Base-by-base conservation (phyloP, 345 rosid genomes). In the Noccaea bulbosa region DNA sequence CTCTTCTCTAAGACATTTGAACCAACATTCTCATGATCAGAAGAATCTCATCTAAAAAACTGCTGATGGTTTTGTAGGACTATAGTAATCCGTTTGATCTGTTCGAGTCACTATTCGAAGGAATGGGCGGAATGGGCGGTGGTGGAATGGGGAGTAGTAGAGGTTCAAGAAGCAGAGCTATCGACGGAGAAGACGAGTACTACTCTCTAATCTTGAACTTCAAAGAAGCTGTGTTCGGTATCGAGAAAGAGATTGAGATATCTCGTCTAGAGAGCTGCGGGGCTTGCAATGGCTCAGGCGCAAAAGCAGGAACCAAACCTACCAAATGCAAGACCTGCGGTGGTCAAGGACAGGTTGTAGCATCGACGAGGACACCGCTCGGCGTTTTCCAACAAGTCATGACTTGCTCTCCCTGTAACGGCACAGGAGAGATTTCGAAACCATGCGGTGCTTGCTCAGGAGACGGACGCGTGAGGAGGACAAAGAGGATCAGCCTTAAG, bases 311-410 rank as follows among this genome's bases (percentile, higher is more conserved):
- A 70, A 91, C 97, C 49, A 81, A 77, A 62, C 86, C 99, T 39
- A 80, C 91, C 12, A 95, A 72, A 60, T 92, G 99, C 65, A 87
- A 79, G 52, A 87, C 97, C 1, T 92, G 99, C 14, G 93, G 98
- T 7, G 99, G 99, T 10, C 99, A 92, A 81, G 99, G 99, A 40
- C 99, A 92, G 70, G 98, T 95, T 39, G 81, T 95, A 61, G 82
- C 96, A 20, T 88, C 98, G 2, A 88, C 97, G 2, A 85, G 98
- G 74, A 95, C 98, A 45, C 98, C 99, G 1, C 73, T 95, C 22
- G 98, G 99, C 33, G 93, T 95, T 35, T 95, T 95, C 83, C 98
- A 95, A 82, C 99, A 92, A 80, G 99, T 95, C 41, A 95, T 85
- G 91, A 85, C 88, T 47, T 92, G 99, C 76, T 87, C 93, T n/a